Conservation (phyloP, 176 grass and related monocot genomes). For the Dendrocalamus sinicus region DNA sequence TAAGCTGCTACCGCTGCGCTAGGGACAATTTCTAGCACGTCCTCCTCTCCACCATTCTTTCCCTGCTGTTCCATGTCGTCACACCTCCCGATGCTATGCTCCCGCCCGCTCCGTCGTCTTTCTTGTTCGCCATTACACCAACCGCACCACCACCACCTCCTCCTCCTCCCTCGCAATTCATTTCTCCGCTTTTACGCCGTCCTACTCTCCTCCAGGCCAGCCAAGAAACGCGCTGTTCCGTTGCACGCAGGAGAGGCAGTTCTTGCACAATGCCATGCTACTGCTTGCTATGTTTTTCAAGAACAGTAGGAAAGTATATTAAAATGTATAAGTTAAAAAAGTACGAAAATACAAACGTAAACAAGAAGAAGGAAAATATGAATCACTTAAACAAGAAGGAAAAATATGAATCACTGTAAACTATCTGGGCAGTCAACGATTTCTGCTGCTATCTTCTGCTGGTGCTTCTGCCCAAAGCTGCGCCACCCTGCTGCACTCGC, state of each 20-base stretch:
- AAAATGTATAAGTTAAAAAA: too few species aligned
- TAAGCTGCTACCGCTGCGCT: neutral
- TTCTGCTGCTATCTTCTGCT: neutral
- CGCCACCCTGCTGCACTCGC: neutral
- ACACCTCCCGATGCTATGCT: neutral
- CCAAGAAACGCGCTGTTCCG: neutral
- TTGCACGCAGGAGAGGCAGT: neutral
- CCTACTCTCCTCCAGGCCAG: neutral
- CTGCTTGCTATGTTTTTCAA: neutral
- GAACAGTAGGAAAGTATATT: too few species aligned
- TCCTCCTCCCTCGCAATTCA: neutral
- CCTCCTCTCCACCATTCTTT: neutral
- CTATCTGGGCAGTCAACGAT: too few species aligned
- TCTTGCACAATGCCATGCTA: neutral
- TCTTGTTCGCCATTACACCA: slow-evolving; percentile 65
- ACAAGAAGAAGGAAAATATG: too few species aligned
- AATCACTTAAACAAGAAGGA: too few species aligned
- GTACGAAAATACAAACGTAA: too few species aligned
- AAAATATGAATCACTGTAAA: too few species aligned
- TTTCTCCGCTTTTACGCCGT: neutral
- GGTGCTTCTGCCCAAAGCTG: neutral
- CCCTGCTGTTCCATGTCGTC: neutral
- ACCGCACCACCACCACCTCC: neutral
- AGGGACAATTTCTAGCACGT: neutral
- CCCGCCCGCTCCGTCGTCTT: slow-evolving; percentile 24